Conservation (phyloP, 495 filamentous ascomycete species). For the Xylaria venustula region DNA sequence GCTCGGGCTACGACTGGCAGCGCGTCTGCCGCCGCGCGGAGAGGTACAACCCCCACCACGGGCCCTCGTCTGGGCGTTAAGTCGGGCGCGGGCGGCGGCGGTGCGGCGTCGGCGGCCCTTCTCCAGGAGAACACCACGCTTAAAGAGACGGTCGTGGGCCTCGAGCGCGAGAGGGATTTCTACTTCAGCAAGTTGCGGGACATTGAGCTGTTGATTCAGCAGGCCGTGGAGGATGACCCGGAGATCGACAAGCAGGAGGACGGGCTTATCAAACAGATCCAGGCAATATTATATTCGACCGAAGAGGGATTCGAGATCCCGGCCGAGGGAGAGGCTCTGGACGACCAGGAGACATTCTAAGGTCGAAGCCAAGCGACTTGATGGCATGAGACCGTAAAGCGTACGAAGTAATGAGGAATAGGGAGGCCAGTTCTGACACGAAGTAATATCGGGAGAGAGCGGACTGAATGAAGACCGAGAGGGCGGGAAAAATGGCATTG, state of each 20-base stretch:
- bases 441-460: conserved; percentile 16
- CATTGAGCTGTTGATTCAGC: conserved; percentile 91
- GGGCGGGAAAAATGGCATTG: neutral
- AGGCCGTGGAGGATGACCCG: conserved; percentile 84
- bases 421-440: conserved; percentile 1
- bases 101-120: conserved; percentile 62
- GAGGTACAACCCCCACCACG: conserved; percentile 72
- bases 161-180: conserved; percentile 94
- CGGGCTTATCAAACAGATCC: conserved; percentile 87
- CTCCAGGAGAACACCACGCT: conserved; percentile 77
- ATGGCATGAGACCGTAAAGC: neutral
- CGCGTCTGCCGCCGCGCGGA: conserved; percentile 49
- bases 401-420: conserved; percentile 18
- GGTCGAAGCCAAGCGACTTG: neutral
- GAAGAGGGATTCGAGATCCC: conserved; percentile 90
- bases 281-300: conserved; percentile 94
- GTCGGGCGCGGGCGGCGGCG: conserved; percentile 50
- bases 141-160: conserved; percentile 80
- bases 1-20: conserved; percentile 50
- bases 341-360: conserved; percentile 79
- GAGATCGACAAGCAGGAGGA: conserved; percentile 91
- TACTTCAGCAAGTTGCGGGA: conserved; percentile 98
- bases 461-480: neutral
- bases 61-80: conserved; percentile 50
- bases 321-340: conserved; percentile 59